A percentile compares a stretch with the other conserved stretches of the same genome.
Conservation (phyloP, 108 stramenopile species). For the Chaetoceros tenuissimus region DNA sequence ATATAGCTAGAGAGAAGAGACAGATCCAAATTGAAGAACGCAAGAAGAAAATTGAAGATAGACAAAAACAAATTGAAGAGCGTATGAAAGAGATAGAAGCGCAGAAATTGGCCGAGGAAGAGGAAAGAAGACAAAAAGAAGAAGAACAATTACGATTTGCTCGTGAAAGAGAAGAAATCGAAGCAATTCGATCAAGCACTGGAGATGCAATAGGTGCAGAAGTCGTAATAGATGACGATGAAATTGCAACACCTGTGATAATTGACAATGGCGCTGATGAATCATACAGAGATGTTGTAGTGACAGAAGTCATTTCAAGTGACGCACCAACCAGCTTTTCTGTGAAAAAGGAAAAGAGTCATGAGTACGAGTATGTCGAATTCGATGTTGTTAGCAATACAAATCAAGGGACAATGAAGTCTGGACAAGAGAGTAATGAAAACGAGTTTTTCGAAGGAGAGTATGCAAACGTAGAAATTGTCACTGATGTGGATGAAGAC, state of each 20-base stretch:
- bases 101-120: conserved; percentile 25
- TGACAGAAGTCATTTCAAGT: conserved; percentile 5
- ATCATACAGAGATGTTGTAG: neutral
- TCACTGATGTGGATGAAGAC: conserved; percentile 49
- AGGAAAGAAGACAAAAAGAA: too few species aligned
- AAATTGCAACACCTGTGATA: neutral
- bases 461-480: conserved; percentile 35
- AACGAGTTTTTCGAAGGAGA: conserved; percentile 10
- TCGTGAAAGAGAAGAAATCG: conserved; percentile 22
- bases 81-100: too few species aligned
- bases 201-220: conserved; percentile 5
- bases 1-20: too few species aligned
- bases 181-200: too few species aligned
- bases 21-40: too few species aligned
- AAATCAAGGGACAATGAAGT: conserved; percentile 4
- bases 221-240: conserved; percentile 5
- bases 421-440: neutral
- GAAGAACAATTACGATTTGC: too few species aligned
- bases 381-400: too few species aligned
- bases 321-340: neutral
- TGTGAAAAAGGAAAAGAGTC: too few species aligned
- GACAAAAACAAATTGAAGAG: too few species aligned
- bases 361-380: too few species aligned
- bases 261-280: neutral
- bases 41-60: too few species aligned